Conservation (phyloP, 345 rosid species). For the Eucalyptus fibrosa region DNA sequence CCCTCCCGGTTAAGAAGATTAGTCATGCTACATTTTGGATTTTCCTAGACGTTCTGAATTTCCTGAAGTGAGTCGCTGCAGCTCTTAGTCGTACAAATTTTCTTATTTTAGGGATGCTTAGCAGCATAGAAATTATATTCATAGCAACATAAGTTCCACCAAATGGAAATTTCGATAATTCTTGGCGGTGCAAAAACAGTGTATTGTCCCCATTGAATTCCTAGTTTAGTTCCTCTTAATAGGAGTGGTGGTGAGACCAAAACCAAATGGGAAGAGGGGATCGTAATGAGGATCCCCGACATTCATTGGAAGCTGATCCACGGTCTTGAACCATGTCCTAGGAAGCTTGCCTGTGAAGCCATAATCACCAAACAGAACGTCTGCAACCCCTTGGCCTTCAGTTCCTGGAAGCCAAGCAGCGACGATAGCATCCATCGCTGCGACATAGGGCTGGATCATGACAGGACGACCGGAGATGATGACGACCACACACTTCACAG, state of each 20-base stretch:
- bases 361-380: conserved; percentile 57
- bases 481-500: conserved; percentile 37
- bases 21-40: neutral
- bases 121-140: neutral
- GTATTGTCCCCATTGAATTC: neutral
- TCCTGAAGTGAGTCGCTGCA: neutral
- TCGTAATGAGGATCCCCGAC: conserved; percentile 48
- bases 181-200: neutral
- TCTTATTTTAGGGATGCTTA: neutral
- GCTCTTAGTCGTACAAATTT: neutral
- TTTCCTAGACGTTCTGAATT: neutral
- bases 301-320: conserved; percentile 70
- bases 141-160: neutral
- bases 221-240: neutral
- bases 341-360: conserved; percentile 57
- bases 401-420: conserved; percentile 79
- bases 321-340: conserved; percentile 58
- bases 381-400: conserved; percentile 68
- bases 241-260: conserved; percentile 30
- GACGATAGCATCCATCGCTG: conserved; percentile 29
- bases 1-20: neutral
- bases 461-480: conserved; percentile 67
- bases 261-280: conserved; percentile 65
- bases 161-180: neutral
- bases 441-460: conserved; percentile 36